Evolutionary conservation across 768 basidiomycete species (phyloP).

Genomic region (Chiua virens): DNA sequence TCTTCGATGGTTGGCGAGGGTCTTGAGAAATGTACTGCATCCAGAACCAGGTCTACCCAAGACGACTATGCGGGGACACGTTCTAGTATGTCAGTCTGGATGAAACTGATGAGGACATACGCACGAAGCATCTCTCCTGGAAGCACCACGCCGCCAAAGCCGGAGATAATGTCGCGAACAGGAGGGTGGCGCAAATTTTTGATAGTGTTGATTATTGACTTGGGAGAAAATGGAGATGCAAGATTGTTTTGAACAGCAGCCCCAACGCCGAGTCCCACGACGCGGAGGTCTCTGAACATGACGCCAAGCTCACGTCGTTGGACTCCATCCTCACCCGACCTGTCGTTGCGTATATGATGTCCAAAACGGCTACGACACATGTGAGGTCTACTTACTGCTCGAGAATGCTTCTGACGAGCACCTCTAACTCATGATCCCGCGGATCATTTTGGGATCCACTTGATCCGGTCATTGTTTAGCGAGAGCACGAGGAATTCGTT

Average conservation of each 20-base stretch:
- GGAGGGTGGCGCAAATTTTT: slow-evolving; percentile 57
- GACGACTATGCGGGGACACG: slow-evolving; percentile 51
- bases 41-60: slow-evolving; percentile 79
- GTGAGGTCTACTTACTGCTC: slow-evolving; percentile 4
- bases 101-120: slow-evolving; percentile 28
- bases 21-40: slow-evolving; percentile 51
- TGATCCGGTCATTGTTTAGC: no score
- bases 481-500: no score
- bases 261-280: slow-evolving; percentile 47
- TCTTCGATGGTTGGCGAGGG: slow-evolving; percentile 45
- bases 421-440: not conserved
- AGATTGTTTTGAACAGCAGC: slow-evolving; percentile 50
- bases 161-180: slow-evolving; percentile 58
- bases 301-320: slow-evolving; percentile 47
- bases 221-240: slow-evolving; percentile 50
- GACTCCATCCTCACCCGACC: slow-evolving; percentile 33
- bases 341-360: slow-evolving; percentile 10
- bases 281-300: slow-evolving; percentile 49
- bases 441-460: no score
- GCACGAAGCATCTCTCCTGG: slow-evolving; percentile 76
- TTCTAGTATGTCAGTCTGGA: not conserved
- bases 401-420: slow-evolving; percentile 16
- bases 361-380: not conserved
- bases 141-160: slow-evolving; percentile 62
- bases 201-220: slow-evolving; percentile 37